phyloP scores from a whole-genome alignment of 2,329 filamentous ascomycete genomes.

The Botrytis medusae region DNA sequence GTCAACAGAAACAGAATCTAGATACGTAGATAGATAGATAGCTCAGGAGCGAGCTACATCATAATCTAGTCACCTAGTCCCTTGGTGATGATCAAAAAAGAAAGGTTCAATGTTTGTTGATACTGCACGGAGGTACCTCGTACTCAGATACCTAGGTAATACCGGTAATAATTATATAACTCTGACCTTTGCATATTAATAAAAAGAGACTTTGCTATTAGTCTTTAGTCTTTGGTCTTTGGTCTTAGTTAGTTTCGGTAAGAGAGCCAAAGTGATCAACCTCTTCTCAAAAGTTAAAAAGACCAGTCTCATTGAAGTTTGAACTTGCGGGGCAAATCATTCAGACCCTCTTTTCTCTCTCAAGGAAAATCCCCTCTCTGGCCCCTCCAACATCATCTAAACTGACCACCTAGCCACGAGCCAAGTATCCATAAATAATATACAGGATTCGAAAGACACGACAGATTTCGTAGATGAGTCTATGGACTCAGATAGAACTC shows the following conservation, averaged over 20 bases:
- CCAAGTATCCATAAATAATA: conserved; percentile 8
- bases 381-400: not conserved
- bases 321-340: conserved; percentile 4
- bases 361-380: conserved; percentile 9
- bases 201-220: not conserved
- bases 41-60: not conserved
- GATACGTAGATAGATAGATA: not conserved
- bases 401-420: not conserved
- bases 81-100: not conserved
- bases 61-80: not conserved
- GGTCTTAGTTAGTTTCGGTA: not conserved
- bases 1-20: not conserved
- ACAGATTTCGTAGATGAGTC: not conserved
- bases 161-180: not conserved
- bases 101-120: not conserved
- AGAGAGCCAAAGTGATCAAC: conserved; percentile 1
- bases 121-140: not conserved
- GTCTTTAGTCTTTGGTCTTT: not conserved
- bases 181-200: not conserved
- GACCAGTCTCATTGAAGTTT: not conserved
- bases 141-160: not conserved
- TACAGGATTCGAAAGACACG: not conserved
- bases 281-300: not conserved
- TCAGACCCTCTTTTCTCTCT: not conserved
- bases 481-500: not conserved